A percentile compares a stretch with the other conserved stretches of the same genome.
phyloP scores from a whole-genome alignment of 306 rosid genomes.

The Dryas alaskensis region DNA sequence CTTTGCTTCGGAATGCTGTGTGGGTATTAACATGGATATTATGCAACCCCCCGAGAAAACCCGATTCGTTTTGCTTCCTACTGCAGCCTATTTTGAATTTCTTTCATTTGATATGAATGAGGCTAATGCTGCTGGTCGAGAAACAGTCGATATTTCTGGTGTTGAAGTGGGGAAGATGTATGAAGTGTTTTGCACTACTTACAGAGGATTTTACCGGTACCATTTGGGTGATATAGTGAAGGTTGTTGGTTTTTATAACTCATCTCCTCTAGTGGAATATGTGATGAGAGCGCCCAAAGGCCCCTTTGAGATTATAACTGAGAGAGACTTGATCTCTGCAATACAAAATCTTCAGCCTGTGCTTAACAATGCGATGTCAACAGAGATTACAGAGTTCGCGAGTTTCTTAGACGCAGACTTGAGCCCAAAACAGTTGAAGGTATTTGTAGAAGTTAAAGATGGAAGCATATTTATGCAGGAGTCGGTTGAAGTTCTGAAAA shows the following conservation, averaged over 20 bases:
- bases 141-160: constrained; percentile 45
- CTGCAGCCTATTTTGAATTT: constrained; percentile 71
- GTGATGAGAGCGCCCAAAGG: constrained; percentile 63
- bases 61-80: constrained; percentile 50
- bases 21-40: constrained; percentile 58
- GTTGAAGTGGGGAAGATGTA: constrained; percentile 69
- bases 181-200: constrained; percentile 62
- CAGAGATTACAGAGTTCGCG: constrained; percentile 51
- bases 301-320: constrained; percentile 47
- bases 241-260: constrained; percentile 54
- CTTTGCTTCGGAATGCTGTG: constrained; percentile 59
- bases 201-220: constrained; percentile 57
- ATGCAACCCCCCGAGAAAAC: constrained; percentile 53
- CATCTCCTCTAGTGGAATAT: constrained; percentile 52
- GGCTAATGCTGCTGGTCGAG: constrained; percentile 21
- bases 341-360: constrained; percentile 40
- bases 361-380: constrained; percentile 30
- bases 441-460: constrained; percentile 47
- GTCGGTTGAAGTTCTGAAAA: constrained; percentile 29
- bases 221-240: constrained; percentile 61
- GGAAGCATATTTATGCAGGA: constrained; percentile 34
- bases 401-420: constrained; percentile 45
- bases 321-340: constrained; percentile 50
- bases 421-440: constrained; percentile 42
- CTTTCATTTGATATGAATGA: constrained; percentile 54